Conservation (phyloP, 2,329 filamentous ascomycete species). For the Exophiala xenobiotica region DNA sequence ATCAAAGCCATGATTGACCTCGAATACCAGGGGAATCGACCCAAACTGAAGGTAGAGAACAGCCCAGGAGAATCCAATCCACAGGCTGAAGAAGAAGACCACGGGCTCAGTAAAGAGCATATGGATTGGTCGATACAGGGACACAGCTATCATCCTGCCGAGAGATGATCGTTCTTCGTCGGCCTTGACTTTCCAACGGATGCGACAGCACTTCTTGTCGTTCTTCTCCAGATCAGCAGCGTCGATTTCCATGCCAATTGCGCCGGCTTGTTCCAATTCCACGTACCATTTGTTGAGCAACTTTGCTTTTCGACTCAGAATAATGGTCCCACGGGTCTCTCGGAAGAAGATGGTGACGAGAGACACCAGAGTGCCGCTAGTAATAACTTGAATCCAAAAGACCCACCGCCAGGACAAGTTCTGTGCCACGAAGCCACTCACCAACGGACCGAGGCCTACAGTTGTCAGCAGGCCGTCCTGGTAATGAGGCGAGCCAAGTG, state of each 20-base stretch:
- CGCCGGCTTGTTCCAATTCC: constrained; percentile 65
- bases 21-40: constrained; percentile 75
- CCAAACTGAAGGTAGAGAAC: constrained; percentile 82
- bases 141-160: constrained; percentile 24
- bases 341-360: constrained; percentile 69
- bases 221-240: constrained; percentile 66
- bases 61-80: constrained; percentile 88
- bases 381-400: constrained; percentile 81
- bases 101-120: constrained; percentile 64
- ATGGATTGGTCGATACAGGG: constrained; percentile 34
- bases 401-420: constrained; percentile 77
- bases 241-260: constrained; percentile 47
- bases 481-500: neutral
- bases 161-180: constrained; percentile 27
- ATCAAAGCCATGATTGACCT: constrained; percentile 64
- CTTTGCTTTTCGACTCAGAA: constrained; percentile 73
- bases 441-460: constrained; percentile 65
- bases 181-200: constrained; percentile 27
- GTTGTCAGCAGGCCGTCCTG: neutral
- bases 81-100: constrained; percentile 72
- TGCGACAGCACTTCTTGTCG: constrained; percentile 30
- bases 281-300: constrained; percentile 78
- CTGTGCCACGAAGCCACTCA: constrained; percentile 68
- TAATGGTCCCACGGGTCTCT: constrained; percentile 78
- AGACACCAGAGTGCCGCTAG: constrained; percentile 62